Percentiles rank a stretch among this genome's conserved stretches.
phyloP scores from a whole-genome alignment of 139 green algal genomes.

The Gonium pectorale region DNA sequence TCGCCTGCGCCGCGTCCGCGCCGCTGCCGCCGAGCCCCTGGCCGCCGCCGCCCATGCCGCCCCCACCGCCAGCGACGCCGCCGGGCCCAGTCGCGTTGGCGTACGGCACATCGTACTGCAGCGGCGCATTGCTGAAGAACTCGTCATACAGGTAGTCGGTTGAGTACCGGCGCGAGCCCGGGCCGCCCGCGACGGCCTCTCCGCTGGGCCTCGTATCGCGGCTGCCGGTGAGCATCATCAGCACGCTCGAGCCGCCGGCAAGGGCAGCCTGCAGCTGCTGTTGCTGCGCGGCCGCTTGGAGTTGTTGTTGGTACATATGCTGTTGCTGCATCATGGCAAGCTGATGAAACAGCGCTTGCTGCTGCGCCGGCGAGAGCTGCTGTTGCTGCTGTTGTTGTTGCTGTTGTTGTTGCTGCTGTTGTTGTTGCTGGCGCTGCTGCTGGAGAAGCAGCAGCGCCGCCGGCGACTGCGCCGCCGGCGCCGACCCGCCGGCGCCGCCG shows the following conservation, averaged over 20 bases:
- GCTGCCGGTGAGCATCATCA: background rate
- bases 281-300: background rate
- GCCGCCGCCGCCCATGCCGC: background rate
- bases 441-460: too few relatives aligned
- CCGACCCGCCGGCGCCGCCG: too few relatives aligned
- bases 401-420: background rate
- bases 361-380: background rate
- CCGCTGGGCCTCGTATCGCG: background rate
- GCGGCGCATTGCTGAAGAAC: conserved; percentile 14
- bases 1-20: too few relatives aligned
- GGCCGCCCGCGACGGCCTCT: background rate
- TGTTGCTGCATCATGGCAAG: background rate
- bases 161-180: background rate
- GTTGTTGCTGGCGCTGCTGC: background rate
- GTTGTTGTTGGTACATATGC: background rate
- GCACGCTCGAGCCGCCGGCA: too few relatives aligned
- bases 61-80: too few relatives aligned
- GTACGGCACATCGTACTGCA: background rate
- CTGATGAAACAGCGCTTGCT: background rate
- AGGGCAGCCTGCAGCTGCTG: background rate
- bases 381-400: background rate
- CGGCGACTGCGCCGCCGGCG: background rate
- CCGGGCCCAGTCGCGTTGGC: too few relatives aligned
- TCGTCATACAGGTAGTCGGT: conserved; percentile 37
- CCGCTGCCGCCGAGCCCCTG: too few relatives aligned